phyloP scores from a whole-genome alignment of 768 basidiomycete species.

The Coprinopsis cinerea region DNA sequence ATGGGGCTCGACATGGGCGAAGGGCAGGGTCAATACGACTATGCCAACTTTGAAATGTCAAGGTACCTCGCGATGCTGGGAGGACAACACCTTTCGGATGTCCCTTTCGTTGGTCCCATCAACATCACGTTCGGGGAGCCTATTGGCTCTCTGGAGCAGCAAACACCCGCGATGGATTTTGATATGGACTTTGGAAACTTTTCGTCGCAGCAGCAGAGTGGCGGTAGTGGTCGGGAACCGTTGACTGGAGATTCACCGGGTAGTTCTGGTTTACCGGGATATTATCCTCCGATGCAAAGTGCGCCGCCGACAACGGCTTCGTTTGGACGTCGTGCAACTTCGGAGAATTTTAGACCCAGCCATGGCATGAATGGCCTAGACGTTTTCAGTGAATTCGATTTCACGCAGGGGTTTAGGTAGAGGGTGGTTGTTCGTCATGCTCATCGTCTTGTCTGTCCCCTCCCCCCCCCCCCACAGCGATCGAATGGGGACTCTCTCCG shows the following conservation, averaged over 20 bases:
- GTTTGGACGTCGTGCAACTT: not conserved
- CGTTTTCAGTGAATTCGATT: not conserved
- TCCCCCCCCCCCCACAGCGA: too few species aligned
- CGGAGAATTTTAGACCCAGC: slow-evolving; percentile 3
- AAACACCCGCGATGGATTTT: not conserved
- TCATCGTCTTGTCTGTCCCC: not conserved
- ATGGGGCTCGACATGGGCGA: slow-evolving; percentile 2
- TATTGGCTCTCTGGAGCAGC: slow-evolving; percentile 4
- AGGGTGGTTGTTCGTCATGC: not conserved
- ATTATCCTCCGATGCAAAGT: slow-evolving; percentile 1
- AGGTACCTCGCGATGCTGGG: slow-evolving; percentile 9
- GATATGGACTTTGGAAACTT: not conserved
- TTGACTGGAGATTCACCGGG: not conserved
- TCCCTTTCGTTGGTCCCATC: slow-evolving; percentile 9
- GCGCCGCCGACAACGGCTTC: not conserved
- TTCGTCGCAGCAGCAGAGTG: too few species aligned
- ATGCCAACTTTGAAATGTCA: slow-evolving; percentile 9
- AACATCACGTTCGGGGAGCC: slow-evolving; percentile 5
- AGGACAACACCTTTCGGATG: slow-evolving; percentile 6
- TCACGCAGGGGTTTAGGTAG: not conserved
- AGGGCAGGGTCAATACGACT: not conserved
- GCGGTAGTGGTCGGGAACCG: not conserved
- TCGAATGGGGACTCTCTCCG: too few species aligned
- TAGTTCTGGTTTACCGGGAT: slow-evolving; percentile 3
- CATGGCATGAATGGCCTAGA: not conserved